These are phyloP conservation scores for Botrytis porri DNA, from an alignment of 2,329 filamentous ascomycete species.

Conservation along the genomic window DNA sequence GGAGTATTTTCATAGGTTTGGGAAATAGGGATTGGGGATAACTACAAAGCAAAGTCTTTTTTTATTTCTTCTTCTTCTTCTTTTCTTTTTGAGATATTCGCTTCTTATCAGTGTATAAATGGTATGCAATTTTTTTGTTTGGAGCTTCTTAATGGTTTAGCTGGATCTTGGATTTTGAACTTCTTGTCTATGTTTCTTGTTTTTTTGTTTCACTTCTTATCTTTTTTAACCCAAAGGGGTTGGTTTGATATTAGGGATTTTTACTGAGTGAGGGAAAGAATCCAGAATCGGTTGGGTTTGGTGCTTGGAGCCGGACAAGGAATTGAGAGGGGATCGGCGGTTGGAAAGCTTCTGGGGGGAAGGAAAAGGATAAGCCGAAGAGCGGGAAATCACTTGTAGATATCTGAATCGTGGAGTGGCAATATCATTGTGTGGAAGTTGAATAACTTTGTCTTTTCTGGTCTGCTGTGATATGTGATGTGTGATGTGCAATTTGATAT, in stretches of 20 bases:
- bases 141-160: not conserved
- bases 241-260: not conserved
- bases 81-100: not conserved
- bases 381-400: not conserved
- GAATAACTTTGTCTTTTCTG: not conserved
- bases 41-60: not conserved
- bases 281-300: not conserved
- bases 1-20: conserved; percentile 1
- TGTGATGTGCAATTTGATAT: not conserved
- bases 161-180: not conserved
- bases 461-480: not conserved
- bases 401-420: not conserved
- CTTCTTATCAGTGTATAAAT: conserved; percentile 11
- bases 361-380: not conserved
- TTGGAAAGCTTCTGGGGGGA: too few species aligned
- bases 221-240: not conserved
- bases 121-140: not conserved
- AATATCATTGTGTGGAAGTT: conserved; percentile 13
- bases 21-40: not conserved
- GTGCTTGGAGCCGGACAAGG: not conserved
- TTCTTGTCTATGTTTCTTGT: conserved; percentile 11
- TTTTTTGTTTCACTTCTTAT: not conserved
- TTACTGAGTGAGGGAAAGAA: not conserved
- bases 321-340: not conserved
- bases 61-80: not conserved